These are phyloP conservation scores for Thermochaetoides dissita DNA, from an alignment of 2,329 filamentous ascomycete species.

Conservation along the genomic window DNA sequence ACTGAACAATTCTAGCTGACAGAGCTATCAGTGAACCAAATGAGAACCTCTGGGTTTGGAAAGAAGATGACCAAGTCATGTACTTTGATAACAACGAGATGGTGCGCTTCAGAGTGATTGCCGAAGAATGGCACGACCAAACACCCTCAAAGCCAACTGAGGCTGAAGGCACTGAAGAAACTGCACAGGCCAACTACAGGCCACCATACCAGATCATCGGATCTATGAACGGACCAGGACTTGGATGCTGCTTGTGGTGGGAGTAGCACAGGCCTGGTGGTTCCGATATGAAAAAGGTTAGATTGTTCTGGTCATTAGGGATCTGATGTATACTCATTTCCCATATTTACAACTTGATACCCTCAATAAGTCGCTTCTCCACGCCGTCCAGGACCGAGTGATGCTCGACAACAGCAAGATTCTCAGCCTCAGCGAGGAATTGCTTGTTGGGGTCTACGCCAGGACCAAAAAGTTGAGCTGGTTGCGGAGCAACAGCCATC, in stretches of 20 bases:
- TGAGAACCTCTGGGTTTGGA: slow-evolving; percentile 77
- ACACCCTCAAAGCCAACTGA: slow-evolving; percentile 50
- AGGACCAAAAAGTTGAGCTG: slow-evolving; percentile 67
- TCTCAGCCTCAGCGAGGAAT: slow-evolving; percentile 85
- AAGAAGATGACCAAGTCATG: slow-evolving; percentile 56
- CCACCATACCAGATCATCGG: slow-evolving; percentile 59
- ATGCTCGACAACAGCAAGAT: slow-evolving; percentile 87
- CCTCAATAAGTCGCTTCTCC: slow-evolving; percentile 64
- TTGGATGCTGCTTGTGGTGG: slow-evolving; percentile 54
- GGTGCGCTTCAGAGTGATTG: slow-evolving; percentile 72
- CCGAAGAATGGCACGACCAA: slow-evolving; percentile 86
- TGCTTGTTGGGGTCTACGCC: slow-evolving; percentile 93
- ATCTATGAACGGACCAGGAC: slow-evolving; percentile 47
- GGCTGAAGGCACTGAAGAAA: not conserved
- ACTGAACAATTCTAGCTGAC: slow-evolving; percentile 12
- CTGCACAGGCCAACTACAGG: slow-evolving; percentile 36
- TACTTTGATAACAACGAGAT: slow-evolving; percentile 86
- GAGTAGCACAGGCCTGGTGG: slow-evolving; percentile 20
- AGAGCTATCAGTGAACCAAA: slow-evolving; percentile 44
- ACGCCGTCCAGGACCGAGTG: slow-evolving; percentile 81
- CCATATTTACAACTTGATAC: slow-evolving; percentile 21
- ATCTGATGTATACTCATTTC: not conserved
- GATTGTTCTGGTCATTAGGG: no score
- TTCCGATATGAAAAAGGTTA: no score
- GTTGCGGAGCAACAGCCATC: slow-evolving; percentile 65